Percentiles rank a stretch among this genome's conserved stretches.
phyloP scores from a whole-genome alignment of 2,329 filamentous ascomycete species.

The Arachnomyces sp. region DNA sequence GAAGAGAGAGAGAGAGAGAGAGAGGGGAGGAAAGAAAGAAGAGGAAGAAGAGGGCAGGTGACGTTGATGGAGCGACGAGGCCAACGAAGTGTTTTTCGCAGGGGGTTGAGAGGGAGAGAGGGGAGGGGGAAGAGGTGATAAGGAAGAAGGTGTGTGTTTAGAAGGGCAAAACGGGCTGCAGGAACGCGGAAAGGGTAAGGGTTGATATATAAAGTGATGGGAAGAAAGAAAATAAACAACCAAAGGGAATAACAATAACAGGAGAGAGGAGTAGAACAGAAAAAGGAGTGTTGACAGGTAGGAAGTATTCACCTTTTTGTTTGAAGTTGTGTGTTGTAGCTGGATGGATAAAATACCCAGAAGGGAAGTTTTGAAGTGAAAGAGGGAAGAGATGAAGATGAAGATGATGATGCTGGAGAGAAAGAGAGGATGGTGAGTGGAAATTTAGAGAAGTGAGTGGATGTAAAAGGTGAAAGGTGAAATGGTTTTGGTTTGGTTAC shows the following conservation, averaged over 20 bases:
- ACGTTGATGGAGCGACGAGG: conserved; percentile 27
- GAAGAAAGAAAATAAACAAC: conserved; percentile 4
- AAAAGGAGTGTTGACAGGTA: conserved; percentile 2
- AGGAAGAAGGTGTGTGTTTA: conserved; percentile 10
- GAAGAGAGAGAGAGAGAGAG: conserved; percentile 12
- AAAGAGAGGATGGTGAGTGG: conserved; percentile 15
- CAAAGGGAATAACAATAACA: conserved; percentile 2
- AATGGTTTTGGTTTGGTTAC: no score
- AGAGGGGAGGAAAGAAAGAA: conserved; percentile 5
- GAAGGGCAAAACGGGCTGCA: neutral
- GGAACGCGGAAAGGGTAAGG: neutral
- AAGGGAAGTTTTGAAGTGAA: conserved; percentile 1
- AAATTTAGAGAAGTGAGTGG: conserved; percentile 8
- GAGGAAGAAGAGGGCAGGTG: conserved; percentile 18
- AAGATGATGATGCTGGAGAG: conserved; percentile 8
- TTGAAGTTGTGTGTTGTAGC: neutral
- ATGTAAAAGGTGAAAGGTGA: no score
- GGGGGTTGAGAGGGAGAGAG: conserved; percentile 24
- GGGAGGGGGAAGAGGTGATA: conserved; percentile 19
- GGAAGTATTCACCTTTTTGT: neutral
- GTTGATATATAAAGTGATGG: conserved; percentile 1
- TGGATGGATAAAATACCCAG: neutral
- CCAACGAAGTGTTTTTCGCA: conserved; percentile 14
- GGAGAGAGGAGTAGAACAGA: conserved; percentile 1
- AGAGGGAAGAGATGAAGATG: conserved; percentile 2